Evolutionary conservation across 1,284 basidiomycete genomes (phyloP).

Genomic region (Chalciporus piperatoides): DNA sequence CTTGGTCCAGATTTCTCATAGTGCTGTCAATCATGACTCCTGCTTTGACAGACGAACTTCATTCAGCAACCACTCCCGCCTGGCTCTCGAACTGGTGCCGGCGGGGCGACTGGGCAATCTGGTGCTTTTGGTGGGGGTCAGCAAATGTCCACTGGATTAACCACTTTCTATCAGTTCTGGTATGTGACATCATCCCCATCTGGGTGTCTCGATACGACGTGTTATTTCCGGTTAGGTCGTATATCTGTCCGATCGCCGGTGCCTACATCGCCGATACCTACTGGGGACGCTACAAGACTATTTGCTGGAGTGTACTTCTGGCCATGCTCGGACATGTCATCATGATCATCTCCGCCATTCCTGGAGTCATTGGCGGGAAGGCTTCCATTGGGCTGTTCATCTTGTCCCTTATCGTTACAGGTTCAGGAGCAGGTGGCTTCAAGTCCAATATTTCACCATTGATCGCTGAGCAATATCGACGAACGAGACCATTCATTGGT

Average conservation of each 20-base stretch:
- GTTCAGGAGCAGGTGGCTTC: slow-evolving; percentile 71
- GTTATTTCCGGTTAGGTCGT: slow-evolving; percentile 39
- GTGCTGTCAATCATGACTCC: slow-evolving; percentile 13
- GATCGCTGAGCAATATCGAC: slow-evolving; percentile 73
- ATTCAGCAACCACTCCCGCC: slow-evolving; percentile 66
- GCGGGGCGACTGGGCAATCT: slow-evolving; percentile 49
- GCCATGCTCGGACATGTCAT: slow-evolving; percentile 69
- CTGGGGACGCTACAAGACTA: slow-evolving; percentile 74
- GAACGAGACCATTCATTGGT: slow-evolving; percentile 52
- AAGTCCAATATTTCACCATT: slow-evolving; percentile 79
- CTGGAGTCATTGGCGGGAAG: slow-evolving; percentile 61
- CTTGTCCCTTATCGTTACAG: slow-evolving; percentile 68
- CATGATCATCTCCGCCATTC: slow-evolving; percentile 69
- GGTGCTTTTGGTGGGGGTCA: slow-evolving; percentile 71
- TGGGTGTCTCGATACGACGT: slow-evolving; percentile 22
- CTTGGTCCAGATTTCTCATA: slow-evolving; percentile 7
- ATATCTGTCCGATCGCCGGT: slow-evolving; percentile 59
- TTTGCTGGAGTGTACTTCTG: slow-evolving; percentile 54
- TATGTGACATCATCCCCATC: slow-evolving; percentile 19
- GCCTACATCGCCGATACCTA: slow-evolving; percentile 74
- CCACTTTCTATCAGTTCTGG: slow-evolving; percentile 64
- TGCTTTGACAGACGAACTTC: slow-evolving; percentile 57
- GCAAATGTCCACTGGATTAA: slow-evolving; percentile 65
- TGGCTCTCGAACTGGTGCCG: slow-evolving; percentile 67
- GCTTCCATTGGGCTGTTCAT: slow-evolving; percentile 61